Percentiles rank a stretch among this genome's conserved stretches.
These are phyloP conservation scores for Hypoxylon rubiginosum DNA, from an alignment of 2,329 filamentous ascomycete genomes.

Conservation along the genomic window DNA sequence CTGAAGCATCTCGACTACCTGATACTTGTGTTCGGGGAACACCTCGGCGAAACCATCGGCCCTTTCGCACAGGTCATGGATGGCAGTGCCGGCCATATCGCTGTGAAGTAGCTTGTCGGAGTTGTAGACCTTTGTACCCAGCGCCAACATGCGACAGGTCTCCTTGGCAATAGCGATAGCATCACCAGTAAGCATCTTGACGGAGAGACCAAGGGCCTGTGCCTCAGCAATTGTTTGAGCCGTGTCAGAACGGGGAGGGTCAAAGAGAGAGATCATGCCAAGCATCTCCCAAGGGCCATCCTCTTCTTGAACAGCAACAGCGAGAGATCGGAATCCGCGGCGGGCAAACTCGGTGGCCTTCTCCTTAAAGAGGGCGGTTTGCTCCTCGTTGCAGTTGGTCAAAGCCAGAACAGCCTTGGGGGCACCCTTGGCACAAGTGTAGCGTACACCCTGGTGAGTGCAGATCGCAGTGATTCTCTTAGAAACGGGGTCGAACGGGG, in stretches of 20 bases:
- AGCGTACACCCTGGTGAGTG: constrained; percentile 75
- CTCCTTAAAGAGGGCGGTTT: constrained; percentile 74
- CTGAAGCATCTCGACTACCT: constrained; percentile 81
- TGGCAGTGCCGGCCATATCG: constrained; percentile 75
- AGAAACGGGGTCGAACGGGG: constrained; percentile 81
- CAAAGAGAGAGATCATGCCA: constrained; percentile 82
- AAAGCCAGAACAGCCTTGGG: constrained; percentile 79
- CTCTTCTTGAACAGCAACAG: constrained; percentile 80
- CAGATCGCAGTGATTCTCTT: constrained; percentile 80
- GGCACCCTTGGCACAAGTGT: constrained; percentile 79
- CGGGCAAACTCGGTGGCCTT: constrained; percentile 79
- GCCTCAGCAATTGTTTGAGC: constrained; percentile 80
- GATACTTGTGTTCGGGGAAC: constrained; percentile 82
- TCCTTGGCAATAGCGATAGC: constrained; percentile 81
- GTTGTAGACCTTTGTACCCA: constrained; percentile 82
- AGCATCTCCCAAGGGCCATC: constrained; percentile 78
- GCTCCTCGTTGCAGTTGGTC: constrained; percentile 74
- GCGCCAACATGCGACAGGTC: constrained; percentile 81
- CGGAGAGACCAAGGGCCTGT: constrained; percentile 78
- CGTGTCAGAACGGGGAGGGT: constrained; percentile 79
- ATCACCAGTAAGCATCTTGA: constrained; percentile 84
- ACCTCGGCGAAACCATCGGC: constrained; percentile 80
- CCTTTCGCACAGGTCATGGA: constrained; percentile 80
- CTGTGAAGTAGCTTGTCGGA: constrained; percentile 79
- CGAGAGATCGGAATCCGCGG: constrained; percentile 81